Evolutionary conservation across 768 basidiomycete genomes (phyloP).

Genomic region (Tubosaeta sp.): DNA sequence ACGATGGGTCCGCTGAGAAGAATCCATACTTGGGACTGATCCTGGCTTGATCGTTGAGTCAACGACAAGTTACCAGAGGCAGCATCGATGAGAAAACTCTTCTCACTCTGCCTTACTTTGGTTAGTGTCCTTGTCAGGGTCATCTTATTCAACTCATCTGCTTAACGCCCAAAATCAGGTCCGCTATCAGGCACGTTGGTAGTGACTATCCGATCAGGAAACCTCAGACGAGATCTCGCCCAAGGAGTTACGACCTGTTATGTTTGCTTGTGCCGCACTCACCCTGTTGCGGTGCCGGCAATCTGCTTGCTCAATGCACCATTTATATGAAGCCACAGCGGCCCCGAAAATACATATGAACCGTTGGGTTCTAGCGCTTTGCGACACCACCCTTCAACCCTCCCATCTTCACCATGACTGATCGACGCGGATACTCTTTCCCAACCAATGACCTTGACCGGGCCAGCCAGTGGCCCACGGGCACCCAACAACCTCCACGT

Average conservation of each 20-base stretch:
- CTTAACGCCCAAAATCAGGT: slow-evolving; percentile 25
- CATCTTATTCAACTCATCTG: slow-evolving; percentile 14
- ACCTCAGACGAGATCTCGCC: slow-evolving; percentile 27
- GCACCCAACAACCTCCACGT: slow-evolving; percentile 19
- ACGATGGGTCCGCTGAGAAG: slow-evolving; percentile 17
- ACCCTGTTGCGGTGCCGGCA: slow-evolving; percentile 32
- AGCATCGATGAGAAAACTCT: slow-evolving; percentile 17
- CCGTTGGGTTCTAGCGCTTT: slow-evolving; percentile 14
- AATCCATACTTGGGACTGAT: slow-evolving; percentile 12
- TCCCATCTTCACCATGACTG: slow-evolving; percentile 19
- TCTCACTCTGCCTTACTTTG: slow-evolving; percentile 28
- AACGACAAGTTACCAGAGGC: slow-evolving; percentile 12
- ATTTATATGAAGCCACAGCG: slow-evolving; percentile 27
- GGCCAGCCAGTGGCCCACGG: slow-evolving; percentile 21
- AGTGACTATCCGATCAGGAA: slow-evolving; percentile 22
- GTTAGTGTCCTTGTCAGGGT: slow-evolving; percentile 29
- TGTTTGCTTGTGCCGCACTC: slow-evolving; percentile 28
- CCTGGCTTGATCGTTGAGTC: slow-evolving; percentile 19
- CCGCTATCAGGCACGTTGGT: slow-evolving; percentile 30
- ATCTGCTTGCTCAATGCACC: slow-evolving; percentile 23
- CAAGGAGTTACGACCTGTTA: slow-evolving; percentile 25
- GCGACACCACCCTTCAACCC: slow-evolving; percentile 2
- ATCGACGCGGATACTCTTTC: slow-evolving; percentile 30
- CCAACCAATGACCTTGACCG: slow-evolving; percentile 15
- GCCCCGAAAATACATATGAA: slow-evolving; percentile 35